phyloP scores from a whole-genome alignment of 495 filamentous ascomycete species.

The Penicillium longicatenatum region DNA sequence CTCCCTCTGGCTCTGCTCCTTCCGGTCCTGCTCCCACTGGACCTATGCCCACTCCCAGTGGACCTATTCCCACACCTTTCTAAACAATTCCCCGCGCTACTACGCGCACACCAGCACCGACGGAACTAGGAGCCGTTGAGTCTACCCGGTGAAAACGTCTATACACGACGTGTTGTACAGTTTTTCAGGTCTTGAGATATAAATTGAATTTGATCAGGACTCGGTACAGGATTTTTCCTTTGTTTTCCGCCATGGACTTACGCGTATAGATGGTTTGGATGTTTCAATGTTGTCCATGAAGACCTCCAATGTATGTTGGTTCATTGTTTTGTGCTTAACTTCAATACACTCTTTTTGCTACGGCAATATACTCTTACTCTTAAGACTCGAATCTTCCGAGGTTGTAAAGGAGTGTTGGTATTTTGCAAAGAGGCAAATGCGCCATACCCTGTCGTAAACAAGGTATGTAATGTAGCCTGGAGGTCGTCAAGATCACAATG shows the following conservation, averaged over 20 bases:
- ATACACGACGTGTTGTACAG: conserved; percentile 4
- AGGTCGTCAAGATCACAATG: neutral
- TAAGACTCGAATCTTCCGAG: neutral
- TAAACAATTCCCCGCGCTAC: neutral
- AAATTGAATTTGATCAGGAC: neutral
- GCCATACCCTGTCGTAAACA: too few relatives aligned
- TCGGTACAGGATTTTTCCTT: neutral
- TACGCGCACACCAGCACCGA: neutral
- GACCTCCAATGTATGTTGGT: conserved; percentile 1
- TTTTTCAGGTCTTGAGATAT: neutral
- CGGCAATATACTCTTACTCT: conserved; percentile 8
- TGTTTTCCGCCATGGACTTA: neutral
- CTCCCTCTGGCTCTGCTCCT: conserved; percentile 8
- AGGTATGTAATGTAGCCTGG: too few relatives aligned
- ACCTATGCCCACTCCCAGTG: neutral
- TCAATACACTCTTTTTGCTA: conserved; percentile 12
- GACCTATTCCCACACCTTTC: neutral
- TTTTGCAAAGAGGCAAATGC: too few relatives aligned
- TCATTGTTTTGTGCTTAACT: conserved; percentile 4
- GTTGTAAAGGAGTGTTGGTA: too few relatives aligned
- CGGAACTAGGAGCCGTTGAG: neutral
- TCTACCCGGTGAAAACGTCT: conserved; percentile 1
- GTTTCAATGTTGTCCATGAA: conserved; percentile 14
- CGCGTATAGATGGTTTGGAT: conserved; percentile 12
- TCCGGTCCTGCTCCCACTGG: neutral